Base-by-base conservation (phyloP, 495 filamentous ascomycete species). In the Tuber melanosporum region DNA sequence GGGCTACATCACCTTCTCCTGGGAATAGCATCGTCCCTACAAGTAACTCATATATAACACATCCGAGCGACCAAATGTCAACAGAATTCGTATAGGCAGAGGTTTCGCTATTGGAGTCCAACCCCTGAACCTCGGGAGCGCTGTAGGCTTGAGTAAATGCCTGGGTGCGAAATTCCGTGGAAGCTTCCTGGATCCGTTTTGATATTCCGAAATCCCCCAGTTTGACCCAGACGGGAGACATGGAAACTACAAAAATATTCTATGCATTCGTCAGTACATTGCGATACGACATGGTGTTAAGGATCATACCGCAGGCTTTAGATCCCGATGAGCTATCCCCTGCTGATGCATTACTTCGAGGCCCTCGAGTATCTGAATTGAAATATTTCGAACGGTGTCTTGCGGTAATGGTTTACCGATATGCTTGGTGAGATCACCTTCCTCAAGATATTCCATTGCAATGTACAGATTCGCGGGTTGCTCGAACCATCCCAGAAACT, bases 401-500 rank as follows among this genome's bases (percentile, higher is more conserved):
- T 36, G 1, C 12, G 71, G 41, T 12, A 19, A 32, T 20, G 47
- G 47, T 17, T 41, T 42, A 3, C 44, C 41, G 20, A 76, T 32
- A 12, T 69, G 39, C 6, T 41, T 44, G 5, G 20, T 9, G 17
- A 78, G 49, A 39, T 78, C 75, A 5, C 77, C 74, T 22, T 43
- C 6, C 20, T n/a, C n/a, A 10, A 71, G 44, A 39, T 77, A 79
- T 41, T 79, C 74, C 74, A 79, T 79, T 6, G 43, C 47, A 43
- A 77, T 47, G 19, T 76, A 73, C 5, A 78, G 57, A 19, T 26
- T 41, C 19, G 62, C 20, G 2, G 52, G n/a, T 9, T 73, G 10
- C 44, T 76, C 70, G 14, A 62, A 78, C 69, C 77, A 76, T 26
- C 74, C 47, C 20, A 52, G 47, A 93, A 95, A 95, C 85, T 92